phyloP scores from a whole-genome alignment of 2,329 filamentous ascomycete species.

The Diaporthe aspalathi region DNA sequence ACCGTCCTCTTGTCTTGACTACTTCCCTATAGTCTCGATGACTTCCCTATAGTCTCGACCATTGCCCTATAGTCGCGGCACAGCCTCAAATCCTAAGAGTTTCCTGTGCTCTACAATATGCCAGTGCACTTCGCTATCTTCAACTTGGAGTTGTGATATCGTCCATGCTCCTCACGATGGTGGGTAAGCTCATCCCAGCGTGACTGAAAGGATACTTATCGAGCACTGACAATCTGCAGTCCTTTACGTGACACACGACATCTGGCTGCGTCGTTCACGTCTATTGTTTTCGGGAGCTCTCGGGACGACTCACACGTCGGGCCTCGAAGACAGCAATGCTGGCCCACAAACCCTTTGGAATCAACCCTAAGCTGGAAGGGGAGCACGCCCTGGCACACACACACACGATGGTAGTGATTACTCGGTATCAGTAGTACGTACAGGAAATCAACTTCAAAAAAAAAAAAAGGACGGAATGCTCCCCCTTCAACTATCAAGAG shows the following conservation, averaged over 20 bases:
- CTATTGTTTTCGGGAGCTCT: not conserved
- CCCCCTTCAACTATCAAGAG: not conserved
- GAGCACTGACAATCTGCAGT: no score
- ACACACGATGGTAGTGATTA: conserved; percentile 17
- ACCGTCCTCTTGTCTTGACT: no score
- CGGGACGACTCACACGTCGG: no score
- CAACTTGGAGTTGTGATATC: not conserved
- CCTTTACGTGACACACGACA: not conserved
- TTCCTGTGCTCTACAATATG: not conserved
- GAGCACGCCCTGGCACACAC: not conserved
- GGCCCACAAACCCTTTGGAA: not conserved
- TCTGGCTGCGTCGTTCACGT: no score
- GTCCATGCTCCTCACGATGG: not conserved
- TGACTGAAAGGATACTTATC: no score
- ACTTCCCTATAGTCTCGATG: no score
- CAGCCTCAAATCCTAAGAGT: not conserved
- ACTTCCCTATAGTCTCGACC: no score
- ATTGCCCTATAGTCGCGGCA: not conserved
- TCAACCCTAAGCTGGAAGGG: not conserved
- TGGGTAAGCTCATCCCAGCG: no score
- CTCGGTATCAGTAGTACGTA: conserved; percentile 24
- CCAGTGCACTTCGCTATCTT: not conserved
- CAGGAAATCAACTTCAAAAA: not conserved
- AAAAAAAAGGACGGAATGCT: not conserved
- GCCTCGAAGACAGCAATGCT: not conserved